Conservation (phyloP, 2,329 filamentous ascomycete genomes). For the Sporothrix protearum region DNA sequence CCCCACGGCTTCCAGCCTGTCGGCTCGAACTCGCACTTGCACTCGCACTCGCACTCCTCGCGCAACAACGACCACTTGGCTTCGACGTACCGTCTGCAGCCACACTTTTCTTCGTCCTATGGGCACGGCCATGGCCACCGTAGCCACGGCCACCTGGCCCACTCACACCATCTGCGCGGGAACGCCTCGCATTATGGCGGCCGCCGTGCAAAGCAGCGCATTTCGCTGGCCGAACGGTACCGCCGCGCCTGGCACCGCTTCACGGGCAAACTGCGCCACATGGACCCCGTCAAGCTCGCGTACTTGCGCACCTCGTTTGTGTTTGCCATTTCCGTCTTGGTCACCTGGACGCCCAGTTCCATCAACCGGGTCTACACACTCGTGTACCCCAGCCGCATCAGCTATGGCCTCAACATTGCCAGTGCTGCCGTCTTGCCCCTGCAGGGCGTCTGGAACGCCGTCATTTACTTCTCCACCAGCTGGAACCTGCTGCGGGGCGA, state of each 20-base stretch:
- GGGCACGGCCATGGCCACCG: not conserved
- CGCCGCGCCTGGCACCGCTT: slow-evolving; percentile 31
- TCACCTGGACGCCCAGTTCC: slow-evolving; percentile 64
- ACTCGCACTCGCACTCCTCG: too few species aligned
- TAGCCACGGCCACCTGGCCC: not conserved
- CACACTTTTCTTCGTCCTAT: not conserved
- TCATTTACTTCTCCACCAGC: slow-evolving; percentile 71
- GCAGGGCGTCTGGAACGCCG: slow-evolving; percentile 76
- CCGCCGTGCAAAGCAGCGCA: not conserved
- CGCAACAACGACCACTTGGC: not conserved
- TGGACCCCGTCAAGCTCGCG: slow-evolving; percentile 58
- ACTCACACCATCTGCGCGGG: not conserved
- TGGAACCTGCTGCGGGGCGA: slow-evolving; percentile 40
- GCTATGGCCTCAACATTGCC: slow-evolving; percentile 64
- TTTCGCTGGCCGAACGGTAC: not conserved
- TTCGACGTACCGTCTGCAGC: slow-evolving; percentile 7
- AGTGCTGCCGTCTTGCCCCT: slow-evolving; percentile 70
- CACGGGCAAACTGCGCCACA: slow-evolving; percentile 37
- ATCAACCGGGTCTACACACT: slow-evolving; percentile 72
- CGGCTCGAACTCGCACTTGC: not conserved
- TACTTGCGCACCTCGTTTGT: slow-evolving; percentile 60
- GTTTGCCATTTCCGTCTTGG: slow-evolving; percentile 57
- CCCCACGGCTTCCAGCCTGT: not conserved
- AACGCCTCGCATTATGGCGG: not conserved
- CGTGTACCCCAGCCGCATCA: slow-evolving; percentile 49